A percentile compares a stretch with the other conserved stretches of the same genome.
phyloP scores from a whole-genome alignment of 75 land plant genomes.

The Sequoiadendron giganteum region DNA sequence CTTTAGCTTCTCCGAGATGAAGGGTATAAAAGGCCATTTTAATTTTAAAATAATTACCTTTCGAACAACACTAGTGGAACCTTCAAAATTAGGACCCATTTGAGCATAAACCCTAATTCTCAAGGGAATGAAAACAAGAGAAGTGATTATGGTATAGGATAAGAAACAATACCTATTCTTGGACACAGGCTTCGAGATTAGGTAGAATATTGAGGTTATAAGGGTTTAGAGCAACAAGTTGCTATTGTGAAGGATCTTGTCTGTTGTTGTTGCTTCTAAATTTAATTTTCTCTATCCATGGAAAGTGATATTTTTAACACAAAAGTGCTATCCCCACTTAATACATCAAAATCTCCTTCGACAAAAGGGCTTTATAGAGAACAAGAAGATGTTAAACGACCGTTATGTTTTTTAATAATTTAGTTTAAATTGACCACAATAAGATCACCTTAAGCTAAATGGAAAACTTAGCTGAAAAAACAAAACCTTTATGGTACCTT shows the following conservation, averaged over 20 bases:
- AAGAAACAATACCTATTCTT: conserved; percentile 68
- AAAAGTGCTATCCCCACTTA: neutral
- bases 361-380: neutral
- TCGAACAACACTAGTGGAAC: neutral
- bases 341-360: neutral
- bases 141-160: neutral
- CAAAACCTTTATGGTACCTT: too few relatives aligned
- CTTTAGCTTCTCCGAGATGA: too few relatives aligned
- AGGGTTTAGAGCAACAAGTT: conserved; percentile 91
- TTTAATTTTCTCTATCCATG: conserved; percentile 11
- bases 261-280: conserved; percentile 20
- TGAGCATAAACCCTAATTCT: neutral
- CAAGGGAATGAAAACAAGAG: neutral
- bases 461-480: too few relatives aligned
- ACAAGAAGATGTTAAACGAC: neutral
- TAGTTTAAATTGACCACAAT: neutral
- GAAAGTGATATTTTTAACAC: neutral
- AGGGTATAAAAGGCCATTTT: neutral
- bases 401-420: neutral
- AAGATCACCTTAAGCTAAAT: too few relatives aligned
- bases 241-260: conserved; percentile 58
- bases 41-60: neutral
- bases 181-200: conserved; percentile 89
- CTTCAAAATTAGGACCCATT: neutral
- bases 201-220: conserved; percentile 96